Base-by-base conservation (phyloP, 2,329 filamentous ascomycete genomes). In the Sarocladium kiliense region DNA sequence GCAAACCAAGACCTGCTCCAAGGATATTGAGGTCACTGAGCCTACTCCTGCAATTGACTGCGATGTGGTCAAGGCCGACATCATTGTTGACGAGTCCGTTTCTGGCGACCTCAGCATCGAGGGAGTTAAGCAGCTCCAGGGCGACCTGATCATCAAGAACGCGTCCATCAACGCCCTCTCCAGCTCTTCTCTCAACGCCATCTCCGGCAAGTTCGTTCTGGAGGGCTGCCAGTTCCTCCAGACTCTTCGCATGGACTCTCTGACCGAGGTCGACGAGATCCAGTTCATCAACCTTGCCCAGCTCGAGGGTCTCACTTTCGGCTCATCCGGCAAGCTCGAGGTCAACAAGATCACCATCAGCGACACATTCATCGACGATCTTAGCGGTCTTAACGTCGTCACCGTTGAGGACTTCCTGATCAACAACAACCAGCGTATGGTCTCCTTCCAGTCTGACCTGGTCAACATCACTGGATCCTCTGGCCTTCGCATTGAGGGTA, bases 381-480 rank as follows among this genome's bases (percentile, higher is more conserved):
- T 99, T 58, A 79, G 86, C 62, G 91, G 91, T 67, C 88, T 99
- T 70, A 88, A 91, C 69, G 79, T 97, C 60, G 73, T 83, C 60
- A 79, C 80, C n/a, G 86, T 91, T 55, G 80, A 82, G 56, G 79
- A 76, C 62, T 82, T 99, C 69, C 78, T 89, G 71, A 87, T 99
- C 74, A 87, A 89, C 81, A 96, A 96, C 86, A 97, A 97, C 84
- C 77, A 76, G 59, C 86, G 87, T 68, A 80, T 99, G 64, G 83
- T 81, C 68, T 78, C 77, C 58, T 89, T 95, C 76, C 82, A 83
- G 68, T 89, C 91, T 72, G 82, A 88, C 68, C 80, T 97, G 57
- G 80, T 80, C 70, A 93, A 89, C 75, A 82, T 96, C 64, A 87
- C 81, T 61, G 78, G 81, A 56, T 71, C 78, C 47, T n/a, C 21